Conservation (phyloP, 257 asterid genomes). For the Mitragyna speciosa region DNA sequence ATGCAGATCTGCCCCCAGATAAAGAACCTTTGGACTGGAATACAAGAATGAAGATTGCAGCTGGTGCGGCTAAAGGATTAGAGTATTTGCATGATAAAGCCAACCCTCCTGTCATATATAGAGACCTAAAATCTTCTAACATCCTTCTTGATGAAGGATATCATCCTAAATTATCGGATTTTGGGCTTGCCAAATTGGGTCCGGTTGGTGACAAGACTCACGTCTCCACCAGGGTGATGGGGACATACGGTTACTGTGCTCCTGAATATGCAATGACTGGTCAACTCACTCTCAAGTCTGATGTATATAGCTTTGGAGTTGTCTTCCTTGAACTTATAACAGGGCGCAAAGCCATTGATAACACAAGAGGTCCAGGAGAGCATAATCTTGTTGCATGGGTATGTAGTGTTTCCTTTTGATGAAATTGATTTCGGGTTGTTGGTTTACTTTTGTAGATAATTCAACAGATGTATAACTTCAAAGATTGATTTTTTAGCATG, state of each 20-base stretch:
- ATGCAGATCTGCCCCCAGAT: slow-evolving; percentile 59
- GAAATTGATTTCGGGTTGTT: slow-evolving; percentile 11
- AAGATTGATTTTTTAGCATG: not conserved
- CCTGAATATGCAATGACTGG: slow-evolving; percentile 98
- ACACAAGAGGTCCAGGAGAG: slow-evolving; percentile 57
- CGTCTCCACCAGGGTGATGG: slow-evolving; percentile 94
- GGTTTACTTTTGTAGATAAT: not conserved
- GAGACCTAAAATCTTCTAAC: slow-evolving; percentile 85
- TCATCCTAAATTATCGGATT: slow-evolving; percentile 84
- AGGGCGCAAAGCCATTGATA: slow-evolving; percentile 88
- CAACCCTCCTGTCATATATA: slow-evolving; percentile 81
- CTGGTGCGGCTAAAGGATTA: slow-evolving; percentile 88
- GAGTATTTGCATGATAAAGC: slow-evolving; percentile 92
- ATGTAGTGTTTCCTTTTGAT: slow-evolving; percentile 18
- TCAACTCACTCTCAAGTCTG: slow-evolving; percentile 82
- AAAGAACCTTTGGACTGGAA: slow-evolving; percentile 91
- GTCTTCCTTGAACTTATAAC: slow-evolving; percentile 89
- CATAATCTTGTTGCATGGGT: slow-evolving; percentile 94
- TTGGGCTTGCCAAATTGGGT: slow-evolving; percentile 89
- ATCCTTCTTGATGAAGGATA: slow-evolving; percentile 79
- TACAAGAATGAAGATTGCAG: slow-evolving; percentile 90
- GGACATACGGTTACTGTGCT: slow-evolving; percentile 94
- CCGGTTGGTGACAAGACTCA: slow-evolving; percentile 94
- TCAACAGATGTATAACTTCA: not conserved
- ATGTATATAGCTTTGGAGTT: slow-evolving; percentile 86